Evolutionary conservation across 495 filamentous ascomycete genomes (phyloP), one percentile per base, ranked within the genome.

Genomic region (Talaromyces adpressus): DNA sequence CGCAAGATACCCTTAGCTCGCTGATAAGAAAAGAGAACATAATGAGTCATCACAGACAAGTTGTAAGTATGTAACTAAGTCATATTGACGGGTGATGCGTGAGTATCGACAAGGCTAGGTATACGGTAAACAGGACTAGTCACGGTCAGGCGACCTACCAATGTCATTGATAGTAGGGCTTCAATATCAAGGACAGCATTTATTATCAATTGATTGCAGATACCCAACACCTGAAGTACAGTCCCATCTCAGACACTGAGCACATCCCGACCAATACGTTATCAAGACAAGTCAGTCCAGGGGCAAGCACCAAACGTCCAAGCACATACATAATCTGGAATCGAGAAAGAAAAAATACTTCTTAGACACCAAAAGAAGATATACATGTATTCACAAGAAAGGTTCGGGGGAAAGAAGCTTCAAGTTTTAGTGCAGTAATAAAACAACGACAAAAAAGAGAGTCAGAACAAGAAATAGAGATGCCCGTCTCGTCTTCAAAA

Each of bases 381-480:
- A 36, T 58, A 58, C 56, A 58, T 58, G 56, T 58, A 58, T 58
- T 2, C 56, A 58, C 56, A 58, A 58, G 56, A 58, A 58, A 11
- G 6, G 1, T 12, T 16, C 4, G 20, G 5, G 29, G 7, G 7
- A 53, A 23, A 34, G 5, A 18, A 29, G 14, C 14, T 57, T 30
- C 29, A 27, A 29, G 16, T 36, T 58, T 58, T 58, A 9, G 27
- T 58, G 6, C 16, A 18, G 45, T 62, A 53, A 51, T 18, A 62
- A 62, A 53, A 51, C 41, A 62, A 47, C 41, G 23, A 36, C 41
- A 62, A 53, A 12, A 45, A 45, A 45, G 25, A 61, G 18, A 49
- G 18, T 7, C 6, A 8, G 60, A 51, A 14, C 60, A 52, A 51
- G 39, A 27, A 41, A 51, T 16, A 62, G 45, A 32, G 45, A 62